Conservation (phyloP, 2,329 filamentous ascomycete genomes). For the Celoporthe dispersa region DNA sequence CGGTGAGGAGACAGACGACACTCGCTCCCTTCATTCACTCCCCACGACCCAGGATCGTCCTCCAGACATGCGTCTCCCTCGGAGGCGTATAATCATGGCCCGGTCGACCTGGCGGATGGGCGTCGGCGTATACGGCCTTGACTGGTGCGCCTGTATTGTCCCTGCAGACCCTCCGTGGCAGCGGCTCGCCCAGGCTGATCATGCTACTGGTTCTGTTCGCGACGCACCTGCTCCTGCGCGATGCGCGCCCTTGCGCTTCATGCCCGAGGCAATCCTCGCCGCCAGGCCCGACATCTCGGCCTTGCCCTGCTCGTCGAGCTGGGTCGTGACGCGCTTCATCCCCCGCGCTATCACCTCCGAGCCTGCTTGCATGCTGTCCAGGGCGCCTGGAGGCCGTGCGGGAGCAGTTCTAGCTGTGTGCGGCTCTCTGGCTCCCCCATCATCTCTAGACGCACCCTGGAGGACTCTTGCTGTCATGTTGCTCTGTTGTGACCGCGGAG, state of each 20-base stretch:
- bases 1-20: not conserved
- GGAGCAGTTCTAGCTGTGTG: not conserved
- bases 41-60: not conserved
- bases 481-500: not conserved
- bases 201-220: slow-evolving; percentile 36
- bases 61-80: slow-evolving; percentile 24
- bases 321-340: slow-evolving; percentile 18
- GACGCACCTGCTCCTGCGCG: slow-evolving; percentile 32
- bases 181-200: slow-evolving; percentile 34
- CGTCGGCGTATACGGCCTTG: slow-evolving; percentile 37
- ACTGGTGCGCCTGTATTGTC: not conserved
- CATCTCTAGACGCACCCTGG: not conserved
- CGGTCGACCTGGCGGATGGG: slow-evolving; percentile 40
- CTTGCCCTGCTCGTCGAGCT: slow-evolving; percentile 22
- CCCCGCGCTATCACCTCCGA: slow-evolving; percentile 14
- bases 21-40: not conserved
- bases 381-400: slow-evolving; percentile 16
- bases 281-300: slow-evolving; percentile 19
- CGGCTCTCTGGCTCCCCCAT: not conserved
- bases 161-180: slow-evolving; percentile 32
- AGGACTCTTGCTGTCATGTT: not conserved
- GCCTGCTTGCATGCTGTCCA: slow-evolving; percentile 17
- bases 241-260: slow-evolving; percentile 19
- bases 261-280: slow-evolving; percentile 15
- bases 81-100: no score